phyloP scores from a whole-genome alignment of 1,139 yeast genomes.

The Kodamaea sp. region DNA sequence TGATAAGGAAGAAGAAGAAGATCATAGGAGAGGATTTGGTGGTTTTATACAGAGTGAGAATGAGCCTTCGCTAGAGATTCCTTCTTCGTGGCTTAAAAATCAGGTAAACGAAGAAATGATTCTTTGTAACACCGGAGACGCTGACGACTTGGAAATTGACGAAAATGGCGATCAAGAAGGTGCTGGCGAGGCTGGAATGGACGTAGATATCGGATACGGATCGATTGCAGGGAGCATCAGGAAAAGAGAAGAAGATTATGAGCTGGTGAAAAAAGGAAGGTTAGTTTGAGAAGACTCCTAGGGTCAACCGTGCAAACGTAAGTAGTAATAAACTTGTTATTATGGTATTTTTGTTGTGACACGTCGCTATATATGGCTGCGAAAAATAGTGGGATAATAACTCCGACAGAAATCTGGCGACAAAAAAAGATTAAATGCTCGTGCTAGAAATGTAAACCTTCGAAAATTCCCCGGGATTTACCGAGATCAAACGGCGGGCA shows the following conservation, averaged over 20 bases:
- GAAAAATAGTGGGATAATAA: too few relatives aligned
- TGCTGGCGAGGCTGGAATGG: conserved; percentile 36
- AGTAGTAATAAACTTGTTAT: too few relatives aligned
- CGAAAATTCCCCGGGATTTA: too few relatives aligned
- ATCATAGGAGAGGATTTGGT: conserved; percentile 6
- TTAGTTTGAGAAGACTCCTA: conserved; percentile 1
- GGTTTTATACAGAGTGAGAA: neutral
- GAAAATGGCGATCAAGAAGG: conserved; percentile 12
- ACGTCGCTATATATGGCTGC: too few relatives aligned
- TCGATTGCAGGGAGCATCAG: conserved; percentile 35
- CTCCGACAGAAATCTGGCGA: too few relatives aligned
- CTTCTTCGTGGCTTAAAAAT: conserved; percentile 20
- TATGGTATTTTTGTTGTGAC: too few relatives aligned
- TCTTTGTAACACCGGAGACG: conserved; percentile 30
- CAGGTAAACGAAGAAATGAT: conserved; percentile 5
- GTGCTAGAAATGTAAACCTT: too few relatives aligned
- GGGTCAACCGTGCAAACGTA: too few relatives aligned
- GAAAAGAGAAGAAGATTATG: conserved; percentile 23
- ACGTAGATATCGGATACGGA: conserved; percentile 41
- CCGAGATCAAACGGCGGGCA: too few relatives aligned
- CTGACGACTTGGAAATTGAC: conserved; percentile 34
- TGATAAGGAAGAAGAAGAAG: conserved; percentile 27
- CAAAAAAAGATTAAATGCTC: too few relatives aligned
- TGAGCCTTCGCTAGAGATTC: conserved; percentile 17
- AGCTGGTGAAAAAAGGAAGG: conserved; percentile 6